Conservation (phyloP, 2,329 filamentous ascomycete species). For the Sphaceloma murrayae region DNA sequence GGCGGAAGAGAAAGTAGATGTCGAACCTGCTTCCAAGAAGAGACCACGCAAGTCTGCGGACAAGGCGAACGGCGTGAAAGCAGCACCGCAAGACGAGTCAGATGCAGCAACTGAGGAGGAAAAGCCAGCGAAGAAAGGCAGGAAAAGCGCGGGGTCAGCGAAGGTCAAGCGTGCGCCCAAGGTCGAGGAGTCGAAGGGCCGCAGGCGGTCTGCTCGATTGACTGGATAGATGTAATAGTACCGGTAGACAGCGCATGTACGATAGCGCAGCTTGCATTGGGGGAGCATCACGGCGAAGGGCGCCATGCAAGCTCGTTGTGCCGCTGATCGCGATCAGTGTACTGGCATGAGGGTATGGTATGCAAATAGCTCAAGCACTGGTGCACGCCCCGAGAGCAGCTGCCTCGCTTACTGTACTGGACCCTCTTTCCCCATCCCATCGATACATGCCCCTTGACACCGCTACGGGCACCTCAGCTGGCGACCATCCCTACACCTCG, state of each 20-base stretch:
- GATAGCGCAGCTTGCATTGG: no score
- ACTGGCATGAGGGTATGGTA: no score
- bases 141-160: not conserved
- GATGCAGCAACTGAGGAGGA: slow-evolving; percentile 7
- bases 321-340: no score
- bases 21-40: slow-evolving; percentile 3
- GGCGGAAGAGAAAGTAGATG: not conserved
- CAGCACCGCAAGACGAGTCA: slow-evolving; percentile 1
- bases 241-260: not conserved
- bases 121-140: not conserved
- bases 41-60: not conserved
- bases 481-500: no score
- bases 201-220: slow-evolving; percentile 12
- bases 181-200: slow-evolving; percentile 5
- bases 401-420: no score
- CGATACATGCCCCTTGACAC: no score
- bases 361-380: no score
- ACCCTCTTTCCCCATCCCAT: no score
- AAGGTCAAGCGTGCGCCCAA: not conserved
- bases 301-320: no score
- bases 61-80: not conserved
- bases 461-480: no score
- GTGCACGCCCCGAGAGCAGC: no score
- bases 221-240: not conserved
- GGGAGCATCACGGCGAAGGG: not conserved